Percentiles rank a stretch among this genome's conserved stretches.
Conservation (phyloP, 2,329 filamentous ascomycete species). For the Cadophora gregata region DNA sequence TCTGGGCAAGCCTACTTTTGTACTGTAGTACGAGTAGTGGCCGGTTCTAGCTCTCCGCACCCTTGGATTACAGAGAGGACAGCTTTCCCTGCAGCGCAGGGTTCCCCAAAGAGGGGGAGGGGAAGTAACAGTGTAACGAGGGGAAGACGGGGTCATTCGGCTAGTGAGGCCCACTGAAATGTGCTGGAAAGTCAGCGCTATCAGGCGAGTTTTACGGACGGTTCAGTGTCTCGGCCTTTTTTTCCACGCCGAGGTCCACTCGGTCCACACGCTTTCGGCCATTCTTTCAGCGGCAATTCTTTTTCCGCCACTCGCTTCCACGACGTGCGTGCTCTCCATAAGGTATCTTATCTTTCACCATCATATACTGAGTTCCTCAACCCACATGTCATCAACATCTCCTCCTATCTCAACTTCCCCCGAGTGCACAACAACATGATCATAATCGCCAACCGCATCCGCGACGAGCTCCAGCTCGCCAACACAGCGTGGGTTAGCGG, state of each 20-base stretch:
- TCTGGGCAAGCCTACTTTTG: slow-evolving; percentile 17
- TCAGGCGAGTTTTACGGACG: neutral
- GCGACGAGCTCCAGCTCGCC: too few relatives aligned
- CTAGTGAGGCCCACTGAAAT: neutral
- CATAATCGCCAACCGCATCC: too few relatives aligned
- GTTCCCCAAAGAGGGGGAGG: slow-evolving; percentile 1
- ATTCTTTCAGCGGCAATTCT: neutral
- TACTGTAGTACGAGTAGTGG: too few relatives aligned
- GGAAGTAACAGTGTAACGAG: neutral
- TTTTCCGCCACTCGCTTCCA: neutral
- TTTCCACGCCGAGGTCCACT: neutral
- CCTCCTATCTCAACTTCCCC: too few relatives aligned
- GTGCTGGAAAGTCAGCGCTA: slow-evolving; percentile 10
- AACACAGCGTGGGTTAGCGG: too few relatives aligned
- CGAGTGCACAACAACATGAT: too few relatives aligned
- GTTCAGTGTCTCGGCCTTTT: neutral
- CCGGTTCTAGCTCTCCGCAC: slow-evolving; percentile 13
- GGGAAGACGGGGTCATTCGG: neutral
- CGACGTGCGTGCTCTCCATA: neutral
- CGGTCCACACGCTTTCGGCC: neutral
- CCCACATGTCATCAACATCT: too few relatives aligned
- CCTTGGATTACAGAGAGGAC: neutral
- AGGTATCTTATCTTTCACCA: too few relatives aligned
- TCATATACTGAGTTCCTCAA: too few relatives aligned
- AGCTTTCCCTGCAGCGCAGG: slow-evolving; percentile 1